Base-by-base conservation (phyloP, 306 rosid genomes). In the Rosa rugosa region DNA sequence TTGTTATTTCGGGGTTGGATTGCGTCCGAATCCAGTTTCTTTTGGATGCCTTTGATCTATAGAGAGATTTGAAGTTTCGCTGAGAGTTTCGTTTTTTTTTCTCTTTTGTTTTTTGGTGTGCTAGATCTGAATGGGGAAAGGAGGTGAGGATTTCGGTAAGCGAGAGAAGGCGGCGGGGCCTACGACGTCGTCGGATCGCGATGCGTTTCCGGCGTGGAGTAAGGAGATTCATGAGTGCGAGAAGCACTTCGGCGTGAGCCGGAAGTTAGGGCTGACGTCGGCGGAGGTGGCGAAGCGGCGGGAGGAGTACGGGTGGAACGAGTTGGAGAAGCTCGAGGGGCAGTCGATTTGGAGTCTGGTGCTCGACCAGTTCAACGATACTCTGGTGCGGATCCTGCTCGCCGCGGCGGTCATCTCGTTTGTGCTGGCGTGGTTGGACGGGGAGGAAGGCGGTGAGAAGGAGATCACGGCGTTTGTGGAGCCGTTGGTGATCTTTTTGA, bases 341-440 rank as follows among this genome's bases (percentile, higher is more conserved):
- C 92, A 80, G 40, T 90, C 98, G 16, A 92, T 94, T 38, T 94
- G 89, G 85, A 80, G 75, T 14, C 64, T 94, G 82, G 23, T 94
- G 65, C 44, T 92, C 47, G 98, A 94, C 0, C 98, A 94, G 90
- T 92, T 94, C 73, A 89, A 91, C 31, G 98, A 94, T 73, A 94
- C 97, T 5, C 56, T 94, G 84, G 98, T 94, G 17, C 78, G 98
- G 63, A 94, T 94, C 77, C 85, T 94, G 6, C 93, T 94, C 22
- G 97, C 31, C 2, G 98, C 98, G 22, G 98, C 98, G 11, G 90
- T 94, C 4, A 71, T 94, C 18, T 94, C 98, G 45, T 94, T 94
- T 27, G 90, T 94, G 6, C 88, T 94, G 45, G 98, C 97, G 6
- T 94, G 88, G 98, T 84, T 79, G 57, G 98, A 91, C 23, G 98